Evolutionary conservation across 2,329 filamentous ascomycete species (phyloP), one percentile per base, ranked within the genome.

Genomic region (Alternaria sp.): DNA sequence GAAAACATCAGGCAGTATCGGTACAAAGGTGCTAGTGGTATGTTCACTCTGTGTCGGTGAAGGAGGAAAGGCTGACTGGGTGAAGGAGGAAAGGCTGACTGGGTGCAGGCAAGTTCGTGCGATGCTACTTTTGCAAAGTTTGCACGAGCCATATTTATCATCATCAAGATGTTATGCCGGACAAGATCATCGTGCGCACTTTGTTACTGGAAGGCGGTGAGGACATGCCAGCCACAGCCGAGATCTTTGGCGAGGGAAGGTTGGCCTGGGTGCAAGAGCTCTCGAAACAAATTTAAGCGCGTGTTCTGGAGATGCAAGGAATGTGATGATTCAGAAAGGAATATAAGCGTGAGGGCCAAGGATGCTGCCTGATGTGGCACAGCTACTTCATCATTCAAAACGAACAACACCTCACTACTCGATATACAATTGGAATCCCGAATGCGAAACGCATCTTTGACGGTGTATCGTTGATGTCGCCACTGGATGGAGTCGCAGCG

Each of bases 101-200:
- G 21, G 47, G 17, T 51, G 17, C 19, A 57, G 72, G 74, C 21
- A 80, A 78, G 51, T 70, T 72, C 46, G 77, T 81, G 26, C 68
- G 74, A 54, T 81, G 80, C 65, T 80, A 73, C 62, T 80, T 78
- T 59, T 81, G 79, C 61, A 65, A 69, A 17, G 79, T 68, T 5
- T 81, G 79, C 65, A 81, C 80, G 6, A 76, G 71, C 46, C 79
- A 81, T 61, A 75, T 81, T n/a, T 81, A 80, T 51, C 79, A 81
- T 59, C 75, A 79, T 44, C 80, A 80, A 61, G 77, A 78, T 47
- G 76, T 74, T 10, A 80, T 81, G 77, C 77, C 79, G 3, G 79
- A 79, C 9, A 79, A 79, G 58, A 72, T 80, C 21, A 81, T 82
- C 55, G 76, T 81, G 15, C 69, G 80, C 32, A 82, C 79, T 8